Evolutionary conservation across 306 rosid species (phyloP).

Genomic region (Rosa chinensis): DNA sequence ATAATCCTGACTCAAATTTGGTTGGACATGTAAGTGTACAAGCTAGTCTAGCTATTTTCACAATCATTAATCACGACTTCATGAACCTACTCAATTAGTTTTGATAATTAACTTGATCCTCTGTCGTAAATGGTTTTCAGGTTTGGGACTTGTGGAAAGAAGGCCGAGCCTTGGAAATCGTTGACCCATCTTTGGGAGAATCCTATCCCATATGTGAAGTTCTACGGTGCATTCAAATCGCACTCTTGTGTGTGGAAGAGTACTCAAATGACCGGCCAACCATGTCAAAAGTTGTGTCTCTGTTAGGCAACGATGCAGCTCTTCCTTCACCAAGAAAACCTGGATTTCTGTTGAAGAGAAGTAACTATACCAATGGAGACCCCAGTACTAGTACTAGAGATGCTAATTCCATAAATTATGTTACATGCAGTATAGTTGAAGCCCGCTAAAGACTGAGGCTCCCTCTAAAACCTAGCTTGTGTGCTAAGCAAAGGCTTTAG

Average conservation of each 20-base stretch:
- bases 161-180: conserved; percentile 35
- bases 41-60: not conserved
- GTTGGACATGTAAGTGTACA: conserved; percentile 58
- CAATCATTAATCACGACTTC: not conserved
- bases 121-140: conserved; percentile 18
- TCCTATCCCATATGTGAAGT: conserved; percentile 29
- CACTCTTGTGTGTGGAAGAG: conserved; percentile 66
- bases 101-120: not conserved
- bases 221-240: conserved; percentile 61
- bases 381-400: conserved; percentile 21
- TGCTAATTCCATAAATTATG: conserved; percentile 40
- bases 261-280: conserved; percentile 55
- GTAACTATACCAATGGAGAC: conserved; percentile 5
- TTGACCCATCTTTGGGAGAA: conserved; percentile 41
- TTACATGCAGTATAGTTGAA: conserved; percentile 25
- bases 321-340: conserved; percentile 68
- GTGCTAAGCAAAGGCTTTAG: not conserved
- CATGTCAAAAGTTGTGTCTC: conserved; percentile 55
- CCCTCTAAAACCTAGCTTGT: not conserved
- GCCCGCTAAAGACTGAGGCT: conserved; percentile 13
- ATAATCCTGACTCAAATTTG: conserved; percentile 36
- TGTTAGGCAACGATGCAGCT: conserved; percentile 52
- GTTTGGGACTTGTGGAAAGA: conserved; percentile 62
- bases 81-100: not conserved
- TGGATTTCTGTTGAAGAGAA: conserved; percentile 51